Evolutionary conservation across 2,329 filamentous ascomycete genomes (phyloP).

Genomic region (Venturia aucupariae): DNA sequence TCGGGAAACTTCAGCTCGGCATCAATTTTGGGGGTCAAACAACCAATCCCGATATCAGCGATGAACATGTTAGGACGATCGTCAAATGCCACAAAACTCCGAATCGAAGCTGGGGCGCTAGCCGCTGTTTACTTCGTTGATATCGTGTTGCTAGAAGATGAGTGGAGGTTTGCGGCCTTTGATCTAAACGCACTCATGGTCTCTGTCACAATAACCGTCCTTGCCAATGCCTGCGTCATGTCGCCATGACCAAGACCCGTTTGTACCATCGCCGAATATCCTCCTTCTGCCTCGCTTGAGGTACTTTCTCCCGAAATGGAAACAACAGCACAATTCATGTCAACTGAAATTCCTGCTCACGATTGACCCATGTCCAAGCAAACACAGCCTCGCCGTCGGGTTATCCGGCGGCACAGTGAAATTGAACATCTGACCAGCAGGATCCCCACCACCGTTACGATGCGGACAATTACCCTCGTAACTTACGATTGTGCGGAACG

Average conservation of each 20-base stretch:
- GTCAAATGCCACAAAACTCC: conserved; percentile 24
- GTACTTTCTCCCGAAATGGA: conserved; percentile 23
- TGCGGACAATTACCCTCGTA: conserved; percentile 41
- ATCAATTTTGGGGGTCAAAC: conserved; percentile 26
- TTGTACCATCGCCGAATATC: background rate
- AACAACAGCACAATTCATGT: conserved; percentile 36
- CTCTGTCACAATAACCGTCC: too few species aligned
- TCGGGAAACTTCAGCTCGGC: conserved; percentile 36
- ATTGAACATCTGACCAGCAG: conserved; percentile 35
- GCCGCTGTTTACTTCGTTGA: background rate
- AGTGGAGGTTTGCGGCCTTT: too few species aligned
- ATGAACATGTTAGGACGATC: conserved; percentile 33
- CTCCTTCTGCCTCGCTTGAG: background rate
- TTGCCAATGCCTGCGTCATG: too few species aligned
- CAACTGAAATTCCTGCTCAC: conserved; percentile 35
- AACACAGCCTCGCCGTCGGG: conserved; percentile 34
- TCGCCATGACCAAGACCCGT: too few species aligned
- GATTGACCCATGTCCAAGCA: conserved; percentile 40
- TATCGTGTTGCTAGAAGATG: too few species aligned
- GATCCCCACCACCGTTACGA: conserved; percentile 28
- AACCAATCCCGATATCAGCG: conserved; percentile 33
- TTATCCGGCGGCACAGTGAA: conserved; percentile 37
- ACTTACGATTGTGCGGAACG: conserved; percentile 35
- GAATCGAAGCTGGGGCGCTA: background rate
- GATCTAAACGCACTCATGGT: too few species aligned